These are phyloP conservation scores for Madurella fahalii DNA, from an alignment of 2,329 filamentous ascomycete genomes.

Conservation along the genomic window DNA sequence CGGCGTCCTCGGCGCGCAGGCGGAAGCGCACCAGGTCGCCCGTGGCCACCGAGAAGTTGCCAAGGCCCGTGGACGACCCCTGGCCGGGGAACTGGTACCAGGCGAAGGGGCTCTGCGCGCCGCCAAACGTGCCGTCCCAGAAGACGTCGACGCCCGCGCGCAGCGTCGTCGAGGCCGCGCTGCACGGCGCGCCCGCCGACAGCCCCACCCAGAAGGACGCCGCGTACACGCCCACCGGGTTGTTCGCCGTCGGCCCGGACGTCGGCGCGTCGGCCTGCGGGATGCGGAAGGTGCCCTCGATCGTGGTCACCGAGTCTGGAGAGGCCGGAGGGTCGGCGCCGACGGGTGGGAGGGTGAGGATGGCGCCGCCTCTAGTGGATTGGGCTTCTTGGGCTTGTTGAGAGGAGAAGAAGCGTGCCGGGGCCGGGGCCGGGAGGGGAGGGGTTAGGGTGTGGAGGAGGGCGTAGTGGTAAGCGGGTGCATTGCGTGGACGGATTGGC, in stretches of 20 bases:
- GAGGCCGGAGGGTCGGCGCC: background rate
- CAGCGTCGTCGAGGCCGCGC: constrained; percentile 2
- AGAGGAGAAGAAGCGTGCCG: constrained; percentile 1
- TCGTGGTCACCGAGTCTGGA: background rate
- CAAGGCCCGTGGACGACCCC: constrained; percentile 4
- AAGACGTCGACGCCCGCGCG: constrained; percentile 24
- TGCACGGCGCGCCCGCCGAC: too few species aligned
- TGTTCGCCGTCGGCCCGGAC: constrained; percentile 21
- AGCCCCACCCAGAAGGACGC: constrained; percentile 23
- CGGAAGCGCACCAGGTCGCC: constrained; percentile 16
- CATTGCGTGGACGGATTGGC: background rate
- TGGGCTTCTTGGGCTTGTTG: background rate
- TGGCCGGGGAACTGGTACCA: constrained; percentile 19
- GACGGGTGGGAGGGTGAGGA: constrained; percentile 7
- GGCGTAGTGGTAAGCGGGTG: background rate
- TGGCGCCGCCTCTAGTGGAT: constrained; percentile 18
- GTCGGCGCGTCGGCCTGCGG: constrained; percentile 18
- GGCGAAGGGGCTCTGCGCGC: constrained; percentile 12
- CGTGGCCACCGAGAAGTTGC: constrained; percentile 3
- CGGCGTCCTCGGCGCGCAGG: background rate
- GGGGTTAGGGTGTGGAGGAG: constrained; percentile 18
- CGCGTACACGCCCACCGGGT: constrained; percentile 15
- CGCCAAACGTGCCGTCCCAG: constrained; percentile 17
- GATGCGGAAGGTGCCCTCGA: constrained; percentile 11
- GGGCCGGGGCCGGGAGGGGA: background rate